A percentile compares a stretch with the other conserved stretches of the same genome.
Evolutionary conservation across 441 rosid genomes (phyloP).

Genomic region (Bruguiera hainesii): DNA sequence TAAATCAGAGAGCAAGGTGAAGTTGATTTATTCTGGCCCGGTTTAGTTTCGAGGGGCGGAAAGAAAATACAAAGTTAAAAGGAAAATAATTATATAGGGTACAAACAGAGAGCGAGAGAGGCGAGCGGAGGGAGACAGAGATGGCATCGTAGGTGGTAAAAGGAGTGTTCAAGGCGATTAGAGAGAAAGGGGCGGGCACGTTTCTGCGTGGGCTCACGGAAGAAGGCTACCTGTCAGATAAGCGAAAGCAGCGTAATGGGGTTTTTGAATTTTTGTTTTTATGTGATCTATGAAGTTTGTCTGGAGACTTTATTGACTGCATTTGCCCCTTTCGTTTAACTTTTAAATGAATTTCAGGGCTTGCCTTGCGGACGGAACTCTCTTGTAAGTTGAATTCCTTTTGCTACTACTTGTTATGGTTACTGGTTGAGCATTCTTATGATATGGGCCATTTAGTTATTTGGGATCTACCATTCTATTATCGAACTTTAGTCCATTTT

Average conservation of each 20-base stretch:
- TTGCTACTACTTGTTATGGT: neutral
- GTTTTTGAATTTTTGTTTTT: neutral
- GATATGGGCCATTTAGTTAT: no score
- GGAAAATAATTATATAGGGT: no score
- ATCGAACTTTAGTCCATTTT: no score
- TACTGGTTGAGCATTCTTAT: neutral
- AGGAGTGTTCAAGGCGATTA: constrained; percentile 58
- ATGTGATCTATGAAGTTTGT: neutral
- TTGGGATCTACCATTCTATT: neutral
- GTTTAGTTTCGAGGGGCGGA: no score
- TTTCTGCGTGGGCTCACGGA: constrained; percentile 62
- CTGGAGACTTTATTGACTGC: constrained; percentile 19
- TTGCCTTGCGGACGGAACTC: constrained; percentile 81
- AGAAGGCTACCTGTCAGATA: constrained; percentile 62
- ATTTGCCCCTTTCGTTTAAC: neutral
- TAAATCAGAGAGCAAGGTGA: no score
- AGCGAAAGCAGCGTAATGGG: neutral
- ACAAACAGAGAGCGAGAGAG: neutral
- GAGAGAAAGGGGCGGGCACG: constrained; percentile 63
- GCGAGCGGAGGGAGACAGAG: constrained; percentile 6
- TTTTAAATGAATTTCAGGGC: constrained; percentile 41
- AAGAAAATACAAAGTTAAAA: no score
- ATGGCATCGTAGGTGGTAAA: constrained; percentile 82
- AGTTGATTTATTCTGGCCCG: no score
- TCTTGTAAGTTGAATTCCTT: constrained; percentile 58